phyloP scores from a whole-genome alignment of 768 basidiomycete species.

The Cantharellus cinnabarinus region DNA sequence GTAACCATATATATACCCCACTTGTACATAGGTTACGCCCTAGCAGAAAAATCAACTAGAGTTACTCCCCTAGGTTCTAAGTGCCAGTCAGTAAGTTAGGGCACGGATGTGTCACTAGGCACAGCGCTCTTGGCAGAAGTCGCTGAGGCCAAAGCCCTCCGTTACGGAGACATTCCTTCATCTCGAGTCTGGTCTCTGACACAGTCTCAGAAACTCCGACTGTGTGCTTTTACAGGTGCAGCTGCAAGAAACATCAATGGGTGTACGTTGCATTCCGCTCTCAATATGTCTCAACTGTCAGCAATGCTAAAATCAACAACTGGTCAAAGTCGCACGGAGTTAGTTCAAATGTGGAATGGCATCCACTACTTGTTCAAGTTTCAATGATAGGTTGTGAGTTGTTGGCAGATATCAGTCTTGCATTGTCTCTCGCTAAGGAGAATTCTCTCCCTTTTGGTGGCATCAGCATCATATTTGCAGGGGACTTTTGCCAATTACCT shows the following conservation, averaged over 20 bases:
- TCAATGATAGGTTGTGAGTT: slow-evolving; percentile 5
- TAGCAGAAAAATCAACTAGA: too few species aligned
- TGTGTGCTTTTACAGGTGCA: slow-evolving; percentile 12
- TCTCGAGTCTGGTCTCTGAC: too few species aligned
- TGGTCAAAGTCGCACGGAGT: not conserved
- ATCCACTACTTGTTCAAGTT: slow-evolving; percentile 6
- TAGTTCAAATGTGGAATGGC: slow-evolving; percentile 4
- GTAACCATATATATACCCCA: too few species aligned
- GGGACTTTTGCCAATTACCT: slow-evolving; percentile 4
- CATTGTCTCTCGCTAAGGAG: slow-evolving; percentile 1
- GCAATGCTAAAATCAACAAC: not conserved
- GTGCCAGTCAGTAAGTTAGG: too few species aligned
- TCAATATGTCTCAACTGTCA: not conserved
- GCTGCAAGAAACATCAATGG: slow-evolving; percentile 13
- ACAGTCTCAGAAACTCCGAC: slow-evolving; percentile 2
- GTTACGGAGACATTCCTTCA: too few species aligned
- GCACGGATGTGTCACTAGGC: too few species aligned
- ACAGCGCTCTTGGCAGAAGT: too few species aligned
- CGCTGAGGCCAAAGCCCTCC: too few species aligned
- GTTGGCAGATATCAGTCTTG: not conserved
- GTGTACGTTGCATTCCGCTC: slow-evolving; percentile 10
- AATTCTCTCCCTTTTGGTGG: slow-evolving; percentile 1
- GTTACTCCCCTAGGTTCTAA: too few species aligned
- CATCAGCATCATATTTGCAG: slow-evolving; percentile 5
- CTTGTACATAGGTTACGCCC: too few species aligned